Conservation (phyloP, 2,329 filamentous ascomycete species). For the Penicillium sclerotigenum region DNA sequence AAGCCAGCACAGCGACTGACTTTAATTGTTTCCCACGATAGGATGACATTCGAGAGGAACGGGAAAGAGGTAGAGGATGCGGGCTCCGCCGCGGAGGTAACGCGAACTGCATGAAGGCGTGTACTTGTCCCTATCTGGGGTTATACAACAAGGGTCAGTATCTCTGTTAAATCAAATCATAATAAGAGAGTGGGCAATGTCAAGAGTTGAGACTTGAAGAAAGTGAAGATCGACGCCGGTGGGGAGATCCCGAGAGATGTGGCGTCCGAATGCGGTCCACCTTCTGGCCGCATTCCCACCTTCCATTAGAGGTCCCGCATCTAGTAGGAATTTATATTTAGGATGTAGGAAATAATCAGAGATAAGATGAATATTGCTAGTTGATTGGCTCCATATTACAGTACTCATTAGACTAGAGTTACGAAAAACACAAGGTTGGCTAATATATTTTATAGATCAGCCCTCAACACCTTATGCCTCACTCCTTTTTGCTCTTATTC, state of each 20-base stretch:
- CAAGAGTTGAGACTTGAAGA: background rate
- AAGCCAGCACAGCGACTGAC: slow-evolving; percentile 53
- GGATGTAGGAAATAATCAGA: background rate
- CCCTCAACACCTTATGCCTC: too few species aligned
- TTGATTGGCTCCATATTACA: background rate
- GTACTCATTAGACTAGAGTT: background rate
- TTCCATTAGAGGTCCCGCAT: background rate
- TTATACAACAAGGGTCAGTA: slow-evolving; percentile 11
- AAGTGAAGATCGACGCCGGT: slow-evolving; percentile 8
- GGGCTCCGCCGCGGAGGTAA: slow-evolving; percentile 82
- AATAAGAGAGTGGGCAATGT: background rate
- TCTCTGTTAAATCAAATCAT: slow-evolving; percentile 8
- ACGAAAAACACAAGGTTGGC: too few species aligned
- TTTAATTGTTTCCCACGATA: slow-evolving; percentile 62
- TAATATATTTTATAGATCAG: background rate
- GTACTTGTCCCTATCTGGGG: slow-evolving; percentile 21
- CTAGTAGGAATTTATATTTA: background rate
- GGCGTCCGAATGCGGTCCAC: slow-evolving; percentile 8
- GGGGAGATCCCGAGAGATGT: slow-evolving; percentile 5
- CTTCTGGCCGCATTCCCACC: slow-evolving; percentile 15
- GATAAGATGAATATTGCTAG: background rate
- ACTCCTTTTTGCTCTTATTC: too few species aligned
- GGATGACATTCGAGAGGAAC: slow-evolving; percentile 37
- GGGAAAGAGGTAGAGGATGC: slow-evolving; percentile 68
- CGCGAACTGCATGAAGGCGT: slow-evolving; percentile 75